phyloP scores from a whole-genome alignment of 176 grass and related monocot genomes.

The Puccinellia tenuiflora region DNA sequence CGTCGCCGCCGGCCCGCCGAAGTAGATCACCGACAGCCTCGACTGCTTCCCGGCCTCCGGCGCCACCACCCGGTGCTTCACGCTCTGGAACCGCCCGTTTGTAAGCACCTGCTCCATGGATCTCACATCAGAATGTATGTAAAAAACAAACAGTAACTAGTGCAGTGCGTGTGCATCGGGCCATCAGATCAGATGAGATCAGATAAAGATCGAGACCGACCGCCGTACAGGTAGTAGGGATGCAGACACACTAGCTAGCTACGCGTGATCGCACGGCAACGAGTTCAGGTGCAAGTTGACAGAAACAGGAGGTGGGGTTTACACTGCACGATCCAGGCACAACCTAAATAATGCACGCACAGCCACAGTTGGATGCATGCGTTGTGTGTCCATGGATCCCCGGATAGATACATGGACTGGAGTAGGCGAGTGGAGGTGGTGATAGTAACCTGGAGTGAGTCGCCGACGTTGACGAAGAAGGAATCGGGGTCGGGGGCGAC shows the following conservation, averaged over 20 bases:
- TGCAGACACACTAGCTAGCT: background rate
- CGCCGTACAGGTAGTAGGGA: background rate
- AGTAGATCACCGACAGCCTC: conserved; percentile 76
- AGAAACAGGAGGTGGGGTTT: background rate
- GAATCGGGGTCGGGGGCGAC: background rate
- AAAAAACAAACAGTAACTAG: background rate
- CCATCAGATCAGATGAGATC: too few relatives aligned
- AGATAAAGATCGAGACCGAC: background rate
- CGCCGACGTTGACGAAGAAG: background rate
- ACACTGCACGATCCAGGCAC: background rate
- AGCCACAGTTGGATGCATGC: background rate
- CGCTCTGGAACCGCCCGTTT: conserved; percentile 74
- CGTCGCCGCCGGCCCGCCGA: conserved; percentile 47
- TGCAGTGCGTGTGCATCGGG: background rate
- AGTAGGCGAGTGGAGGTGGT: too few relatives aligned
- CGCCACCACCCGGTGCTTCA: conserved; percentile 81
- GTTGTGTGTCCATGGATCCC: background rate
- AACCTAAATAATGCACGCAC: background rate
- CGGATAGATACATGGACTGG: background rate
- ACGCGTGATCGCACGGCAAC: background rate
- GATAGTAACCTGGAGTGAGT: background rate
- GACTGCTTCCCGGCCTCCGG: conserved; percentile 39
- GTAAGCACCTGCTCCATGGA: conserved; percentile 52
- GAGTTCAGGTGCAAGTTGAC: background rate
- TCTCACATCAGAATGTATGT: background rate